A percentile compares a stretch with the other conserved stretches of the same genome.
These are phyloP conservation scores for Talaromyces islandicus DNA, from an alignment of 2,329 filamentous ascomycete species.

Conservation along the genomic window DNA sequence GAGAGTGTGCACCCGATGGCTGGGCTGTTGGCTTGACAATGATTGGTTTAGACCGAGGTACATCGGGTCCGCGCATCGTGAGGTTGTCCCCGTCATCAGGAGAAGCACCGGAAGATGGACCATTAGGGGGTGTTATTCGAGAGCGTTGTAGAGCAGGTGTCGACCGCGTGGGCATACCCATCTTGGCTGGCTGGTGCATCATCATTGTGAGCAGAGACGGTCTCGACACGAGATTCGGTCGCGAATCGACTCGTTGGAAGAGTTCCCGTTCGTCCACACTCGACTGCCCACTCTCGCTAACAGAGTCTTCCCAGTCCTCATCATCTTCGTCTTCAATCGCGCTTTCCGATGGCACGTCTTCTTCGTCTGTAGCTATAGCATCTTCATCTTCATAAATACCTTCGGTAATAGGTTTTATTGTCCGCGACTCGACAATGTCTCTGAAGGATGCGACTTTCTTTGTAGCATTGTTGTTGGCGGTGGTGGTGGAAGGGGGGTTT, in stretches of 20 bases:
- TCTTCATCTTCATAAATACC: constrained; percentile 49
- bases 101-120: constrained; percentile 54
- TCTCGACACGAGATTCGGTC: constrained; percentile 74
- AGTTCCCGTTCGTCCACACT: constrained; percentile 73
- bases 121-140: constrained; percentile 64
- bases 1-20: constrained; percentile 74
- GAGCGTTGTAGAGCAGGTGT: constrained; percentile 41
- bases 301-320: constrained; percentile 58
- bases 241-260: constrained; percentile 89
- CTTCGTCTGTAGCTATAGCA: constrained; percentile 52
- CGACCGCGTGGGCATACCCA: constrained; percentile 49
- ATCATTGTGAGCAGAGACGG: constrained; percentile 85
- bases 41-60: constrained; percentile 75
- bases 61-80: constrained; percentile 54
- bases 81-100: constrained; percentile 59
- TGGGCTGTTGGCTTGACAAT: constrained; percentile 62
- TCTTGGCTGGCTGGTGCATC: constrained; percentile 74
- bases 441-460: constrained; percentile 82
- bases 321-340: constrained; percentile 69
- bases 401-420: constrained; percentile 59
- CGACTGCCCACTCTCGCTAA: constrained; percentile 75
- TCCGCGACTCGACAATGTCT: constrained; percentile 65
- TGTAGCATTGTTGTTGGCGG: constrained; percentile 26
- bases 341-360: constrained; percentile 72
- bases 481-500: constrained; percentile 24